These are phyloP conservation scores for Cryphonectria carpinicola DNA, from an alignment of 2,329 filamentous ascomycete genomes.

Conservation along the genomic window DNA sequence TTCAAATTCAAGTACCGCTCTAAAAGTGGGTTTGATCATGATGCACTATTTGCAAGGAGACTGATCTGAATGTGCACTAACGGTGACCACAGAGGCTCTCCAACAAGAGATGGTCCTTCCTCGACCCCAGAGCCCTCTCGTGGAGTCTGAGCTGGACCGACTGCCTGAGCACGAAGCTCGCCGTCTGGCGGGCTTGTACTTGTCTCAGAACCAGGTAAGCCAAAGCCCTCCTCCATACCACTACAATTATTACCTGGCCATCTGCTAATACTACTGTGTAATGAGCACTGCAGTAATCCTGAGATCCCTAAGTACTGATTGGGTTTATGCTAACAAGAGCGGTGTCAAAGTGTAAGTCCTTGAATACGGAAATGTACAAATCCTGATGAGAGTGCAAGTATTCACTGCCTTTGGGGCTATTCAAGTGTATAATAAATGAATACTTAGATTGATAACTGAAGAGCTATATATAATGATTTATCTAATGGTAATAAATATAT, in stretches of 20 bases:
- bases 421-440: no score
- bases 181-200: conserved; percentile 1
- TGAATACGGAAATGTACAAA: no score
- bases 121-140: background rate
- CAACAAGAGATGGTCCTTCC: conserved; percentile 1
- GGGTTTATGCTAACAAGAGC: no score
- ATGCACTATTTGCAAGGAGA: background rate
- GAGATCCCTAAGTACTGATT: no score
- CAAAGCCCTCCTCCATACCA: background rate
- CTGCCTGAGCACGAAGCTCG: background rate
- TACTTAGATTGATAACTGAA: no score
- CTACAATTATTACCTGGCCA: background rate
- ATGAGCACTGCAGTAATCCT: no score
- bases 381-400: no score
- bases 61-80: background rate
- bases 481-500: no score
- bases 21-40: conserved; percentile 1
- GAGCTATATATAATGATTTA: no score
- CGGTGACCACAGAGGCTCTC: background rate
- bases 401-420: no score
- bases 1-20: background rate
- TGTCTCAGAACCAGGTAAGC: background rate
- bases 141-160: background rate
- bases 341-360: no score
- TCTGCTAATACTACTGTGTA: background rate